Evolutionary conservation across 208 protist genomes (phyloP).

Genomic region (Acanthamoeba lenticulata): DNA sequence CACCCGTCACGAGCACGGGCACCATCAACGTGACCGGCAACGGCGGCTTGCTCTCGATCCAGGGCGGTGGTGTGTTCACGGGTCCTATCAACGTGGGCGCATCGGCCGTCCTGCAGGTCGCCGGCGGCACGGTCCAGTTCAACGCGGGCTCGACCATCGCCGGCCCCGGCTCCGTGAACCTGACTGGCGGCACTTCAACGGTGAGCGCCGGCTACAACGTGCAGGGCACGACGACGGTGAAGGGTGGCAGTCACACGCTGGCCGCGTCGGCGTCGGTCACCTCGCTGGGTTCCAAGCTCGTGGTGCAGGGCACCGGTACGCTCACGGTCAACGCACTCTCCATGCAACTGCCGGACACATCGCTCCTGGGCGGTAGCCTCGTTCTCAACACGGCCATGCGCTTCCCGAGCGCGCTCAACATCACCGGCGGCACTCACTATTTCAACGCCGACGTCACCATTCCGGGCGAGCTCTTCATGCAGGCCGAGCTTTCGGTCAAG

Average conservation of each 20-base stretch:
- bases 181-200: not conserved
- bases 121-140: not conserved
- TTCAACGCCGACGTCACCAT: conserved; percentile 66
- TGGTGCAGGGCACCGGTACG: conserved; percentile 25
- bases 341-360: not conserved
- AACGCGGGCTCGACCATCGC: not conserved
- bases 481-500: conserved; percentile 10
- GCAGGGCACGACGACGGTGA: not conserved
- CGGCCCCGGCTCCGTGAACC: not conserved
- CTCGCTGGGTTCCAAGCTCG: not conserved
- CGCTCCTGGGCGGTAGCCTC: conserved; percentile 40
- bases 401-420: conserved; percentile 42
- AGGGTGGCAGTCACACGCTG: conserved; percentile 51
- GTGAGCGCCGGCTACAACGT: not conserved
- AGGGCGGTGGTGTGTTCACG: conserved; percentile 2
- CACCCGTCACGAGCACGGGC: conserved; percentile 1
- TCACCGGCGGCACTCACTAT: conserved; percentile 21
- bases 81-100: conserved; percentile 18
- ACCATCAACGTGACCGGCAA: conserved; percentile 28
- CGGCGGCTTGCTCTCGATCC: not conserved
- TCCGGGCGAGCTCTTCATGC: conserved; percentile 42
- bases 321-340: conserved; percentile 53
- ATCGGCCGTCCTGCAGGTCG: not conserved
- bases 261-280: not conserved
- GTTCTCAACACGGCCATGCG: conserved; percentile 41